These are phyloP conservation scores for Pseudevernia furfuracea DNA, from an alignment of 495 filamentous ascomycete genomes.

Conservation along the genomic window DNA sequence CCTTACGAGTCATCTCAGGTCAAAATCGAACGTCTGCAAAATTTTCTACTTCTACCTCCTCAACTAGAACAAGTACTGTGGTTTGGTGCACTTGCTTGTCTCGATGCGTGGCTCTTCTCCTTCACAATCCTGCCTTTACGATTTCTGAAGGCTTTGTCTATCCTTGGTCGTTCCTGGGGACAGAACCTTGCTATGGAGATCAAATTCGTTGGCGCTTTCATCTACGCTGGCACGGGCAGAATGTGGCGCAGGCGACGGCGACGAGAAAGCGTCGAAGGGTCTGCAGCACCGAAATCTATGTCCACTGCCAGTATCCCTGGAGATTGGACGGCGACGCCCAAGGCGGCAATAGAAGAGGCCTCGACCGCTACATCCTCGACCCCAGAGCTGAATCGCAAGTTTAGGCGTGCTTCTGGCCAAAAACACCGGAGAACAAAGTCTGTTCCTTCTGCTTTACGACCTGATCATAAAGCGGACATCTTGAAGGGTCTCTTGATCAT, in stretches of 20 bases:
- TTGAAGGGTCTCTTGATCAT: conserved; percentile 82
- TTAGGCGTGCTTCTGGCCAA: conserved; percentile 29
- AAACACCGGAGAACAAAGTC: conserved; percentile 74
- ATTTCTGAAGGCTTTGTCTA: conserved; percentile 73
- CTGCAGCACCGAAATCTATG: not conserved
- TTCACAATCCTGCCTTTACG: conserved; percentile 91
- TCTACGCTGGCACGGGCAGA: conserved; percentile 65
- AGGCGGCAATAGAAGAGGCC: not conserved
- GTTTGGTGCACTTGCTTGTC: conserved; percentile 82
- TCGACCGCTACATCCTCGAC: not conserved
- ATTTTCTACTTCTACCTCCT: conserved; percentile 75
- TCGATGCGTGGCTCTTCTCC: conserved; percentile 95
- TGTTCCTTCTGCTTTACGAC: conserved; percentile 69
- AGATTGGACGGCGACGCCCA: not conserved
- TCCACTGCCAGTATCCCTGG: not conserved
- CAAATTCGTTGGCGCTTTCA: conserved; percentile 59
- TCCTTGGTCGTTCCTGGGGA: conserved; percentile 67
- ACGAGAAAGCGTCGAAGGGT: conserved; percentile 12
- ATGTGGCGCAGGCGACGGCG: conserved; percentile 59
- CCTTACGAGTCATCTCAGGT: conserved; percentile 95
- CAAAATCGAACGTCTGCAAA: conserved; percentile 86
- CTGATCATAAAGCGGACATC: conserved; percentile 91
- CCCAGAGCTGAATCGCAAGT: conserved; percentile 23
- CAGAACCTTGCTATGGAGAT: conserved; percentile 57
- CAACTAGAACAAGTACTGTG: conserved; percentile 77